A percentile compares a stretch with the other conserved stretches of the same genome.
Evolutionary conservation across 2,329 filamentous ascomycete species (phyloP).

Genomic region (Rugonectria rugulosa): DNA sequence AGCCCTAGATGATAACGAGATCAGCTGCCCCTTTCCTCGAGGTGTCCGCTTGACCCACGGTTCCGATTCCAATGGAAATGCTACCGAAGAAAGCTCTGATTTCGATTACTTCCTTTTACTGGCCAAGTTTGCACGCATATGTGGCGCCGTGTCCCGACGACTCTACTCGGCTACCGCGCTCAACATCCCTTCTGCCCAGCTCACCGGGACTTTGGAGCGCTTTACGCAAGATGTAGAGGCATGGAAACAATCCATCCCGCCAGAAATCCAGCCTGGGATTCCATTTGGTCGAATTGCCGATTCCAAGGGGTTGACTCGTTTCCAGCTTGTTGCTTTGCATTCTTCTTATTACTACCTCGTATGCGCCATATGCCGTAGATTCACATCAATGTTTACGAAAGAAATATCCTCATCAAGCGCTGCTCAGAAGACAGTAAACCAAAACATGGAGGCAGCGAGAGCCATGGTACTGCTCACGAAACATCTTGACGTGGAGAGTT

Average conservation of each 20-base stretch:
- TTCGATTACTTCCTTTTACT: neutral
- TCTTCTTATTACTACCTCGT: slow-evolving; percentile 2
- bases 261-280: neutral
- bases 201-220: neutral
- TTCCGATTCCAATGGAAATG: rapidly evolving
- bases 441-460: slow-evolving; percentile 7
- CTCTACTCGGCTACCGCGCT: slow-evolving; percentile 2
- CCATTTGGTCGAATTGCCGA: neutral
- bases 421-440: neutral
- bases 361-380: slow-evolving; percentile 2
- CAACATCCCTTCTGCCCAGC: neutral
- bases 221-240: neutral
- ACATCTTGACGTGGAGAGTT: slow-evolving; percentile 13
- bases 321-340: slow-evolving; percentile 1
- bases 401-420: neutral
- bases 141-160: neutral
- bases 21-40: neutral
- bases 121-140: slow-evolving; percentile 1
- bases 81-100: too few species aligned
- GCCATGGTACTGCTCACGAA: slow-evolving; percentile 7
- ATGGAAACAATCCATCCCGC: neutral
- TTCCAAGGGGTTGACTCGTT: neutral
- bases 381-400: neutral
- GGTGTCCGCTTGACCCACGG: neutral
- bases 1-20: neutral